phyloP scores from a whole-genome alignment of 257 asterid genomes.

The Solanum megistacrolobum region DNA sequence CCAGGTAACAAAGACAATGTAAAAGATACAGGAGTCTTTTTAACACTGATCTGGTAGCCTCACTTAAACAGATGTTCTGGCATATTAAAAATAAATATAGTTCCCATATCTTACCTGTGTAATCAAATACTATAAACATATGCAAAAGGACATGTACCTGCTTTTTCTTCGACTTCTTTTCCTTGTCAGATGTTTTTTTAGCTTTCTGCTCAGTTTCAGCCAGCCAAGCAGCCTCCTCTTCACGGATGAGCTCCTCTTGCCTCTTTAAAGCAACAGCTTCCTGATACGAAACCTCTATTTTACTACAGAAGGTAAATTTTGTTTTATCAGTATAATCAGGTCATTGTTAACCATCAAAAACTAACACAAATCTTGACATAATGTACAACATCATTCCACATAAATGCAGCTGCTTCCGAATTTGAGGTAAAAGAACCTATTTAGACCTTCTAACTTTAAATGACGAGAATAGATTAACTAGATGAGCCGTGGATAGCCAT shows the following conservation, averaged over 20 bases:
- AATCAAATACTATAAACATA: not conserved
- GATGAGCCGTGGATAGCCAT: not conserved
- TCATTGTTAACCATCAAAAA: not conserved
- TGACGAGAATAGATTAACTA: not conserved
- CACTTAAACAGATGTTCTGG: not conserved
- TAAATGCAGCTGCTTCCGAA: not conserved
- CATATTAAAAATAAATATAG: not conserved
- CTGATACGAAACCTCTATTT: constrained; percentile 82
- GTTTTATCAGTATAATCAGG: not conserved
- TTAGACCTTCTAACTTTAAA: not conserved
- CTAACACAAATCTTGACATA: not conserved
- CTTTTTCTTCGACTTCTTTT: constrained; percentile 53
- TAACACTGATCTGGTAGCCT: not conserved
- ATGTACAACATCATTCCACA: not conserved
- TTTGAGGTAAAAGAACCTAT: not conserved
- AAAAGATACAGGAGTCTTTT: not conserved
- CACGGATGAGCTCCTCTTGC: constrained; percentile 95
- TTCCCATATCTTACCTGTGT: not conserved
- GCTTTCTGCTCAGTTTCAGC: constrained; percentile 70
- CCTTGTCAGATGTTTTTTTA: constrained; percentile 57
- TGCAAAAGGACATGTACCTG: constrained; percentile 31
- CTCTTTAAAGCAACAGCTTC: constrained; percentile 83
- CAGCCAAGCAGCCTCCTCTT: constrained; percentile 86
- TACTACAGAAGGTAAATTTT: constrained; percentile 26
- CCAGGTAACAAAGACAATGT: not conserved